Conservation (phyloP, 352 stramenopile species). For the Poterioochromonas sp. region DNA sequence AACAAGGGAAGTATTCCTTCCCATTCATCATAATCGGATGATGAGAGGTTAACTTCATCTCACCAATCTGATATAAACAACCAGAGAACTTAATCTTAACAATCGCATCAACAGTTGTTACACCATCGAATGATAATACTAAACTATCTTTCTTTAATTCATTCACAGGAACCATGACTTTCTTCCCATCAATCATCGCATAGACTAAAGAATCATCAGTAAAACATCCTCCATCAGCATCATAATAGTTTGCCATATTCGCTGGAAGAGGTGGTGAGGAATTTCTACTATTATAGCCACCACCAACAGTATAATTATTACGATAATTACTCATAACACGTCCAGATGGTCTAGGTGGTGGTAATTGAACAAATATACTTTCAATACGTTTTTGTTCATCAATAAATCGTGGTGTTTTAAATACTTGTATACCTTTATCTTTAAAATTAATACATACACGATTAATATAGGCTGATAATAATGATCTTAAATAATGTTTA, state of each 20-base stretch:
- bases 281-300: background rate
- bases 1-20: background rate
- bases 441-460: constrained; percentile 28
- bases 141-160: background rate
- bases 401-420: background rate
- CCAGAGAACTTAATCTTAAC: background rate
- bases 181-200: background rate
- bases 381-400: constrained; percentile 5
- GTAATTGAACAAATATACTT: background rate
- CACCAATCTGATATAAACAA: background rate
- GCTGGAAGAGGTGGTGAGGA: background rate
- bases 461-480: background rate
- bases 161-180: background rate
- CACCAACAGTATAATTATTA: background rate
- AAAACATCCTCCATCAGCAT: constrained; percentile 18
- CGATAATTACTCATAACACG: background rate
- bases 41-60: constrained; percentile 17
- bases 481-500: constrained; percentile 11
- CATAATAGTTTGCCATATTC: background rate
- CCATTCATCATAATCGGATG: background rate
- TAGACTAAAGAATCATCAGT: background rate
- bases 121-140: background rate
- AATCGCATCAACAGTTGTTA: background rate
- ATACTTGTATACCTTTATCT: constrained; percentile 5
- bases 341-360: background rate